A percentile compares a stretch with the other conserved stretches of the same genome.
phyloP scores from a whole-genome alignment of 2,329 filamentous ascomycete genomes.

The Thelonectria blattea region DNA sequence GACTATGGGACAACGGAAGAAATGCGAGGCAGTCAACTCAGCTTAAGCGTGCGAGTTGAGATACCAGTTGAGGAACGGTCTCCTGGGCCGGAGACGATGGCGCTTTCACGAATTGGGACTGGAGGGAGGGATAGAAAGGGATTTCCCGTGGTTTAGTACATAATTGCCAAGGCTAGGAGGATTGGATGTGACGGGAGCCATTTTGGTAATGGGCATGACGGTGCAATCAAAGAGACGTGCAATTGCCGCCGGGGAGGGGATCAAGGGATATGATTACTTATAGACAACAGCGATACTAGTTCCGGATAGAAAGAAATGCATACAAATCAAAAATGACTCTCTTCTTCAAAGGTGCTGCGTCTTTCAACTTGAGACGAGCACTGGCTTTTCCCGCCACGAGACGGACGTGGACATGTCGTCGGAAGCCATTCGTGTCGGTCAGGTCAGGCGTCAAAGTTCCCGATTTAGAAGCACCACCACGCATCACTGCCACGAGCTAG shows the following conservation, averaged over 20 bases:
- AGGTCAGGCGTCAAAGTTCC: slow-evolving; percentile 13
- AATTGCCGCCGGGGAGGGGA: not conserved
- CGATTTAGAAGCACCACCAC: slow-evolving; percentile 32
- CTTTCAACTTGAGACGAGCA: not conserved
- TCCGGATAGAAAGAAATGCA: not conserved
- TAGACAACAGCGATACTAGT: not conserved
- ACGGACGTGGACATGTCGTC: not conserved
- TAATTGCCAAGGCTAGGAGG: not conserved
- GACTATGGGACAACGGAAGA: not conserved
- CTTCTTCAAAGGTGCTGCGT: not conserved
- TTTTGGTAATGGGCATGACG: not conserved
- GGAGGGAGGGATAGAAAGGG: not conserved
- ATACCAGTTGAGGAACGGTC: slow-evolving; percentile 4
- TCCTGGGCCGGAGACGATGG: not conserved
- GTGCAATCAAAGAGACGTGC: not conserved
- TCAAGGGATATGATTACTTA: not conserved
- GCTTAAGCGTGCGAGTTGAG: slow-evolving; percentile 2
- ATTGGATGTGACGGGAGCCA: not conserved
- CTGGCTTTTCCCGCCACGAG: not conserved
- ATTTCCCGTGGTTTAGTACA: not conserved
- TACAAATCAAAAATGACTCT: not conserved
- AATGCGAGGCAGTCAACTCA: not conserved
- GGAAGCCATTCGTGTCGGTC: not conserved
- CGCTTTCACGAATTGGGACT: not conserved
- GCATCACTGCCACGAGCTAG: slow-evolving; percentile 28